Evolutionary conservation across 768 basidiomycete species (phyloP).

Genomic region (Hygrophorus russula): DNA sequence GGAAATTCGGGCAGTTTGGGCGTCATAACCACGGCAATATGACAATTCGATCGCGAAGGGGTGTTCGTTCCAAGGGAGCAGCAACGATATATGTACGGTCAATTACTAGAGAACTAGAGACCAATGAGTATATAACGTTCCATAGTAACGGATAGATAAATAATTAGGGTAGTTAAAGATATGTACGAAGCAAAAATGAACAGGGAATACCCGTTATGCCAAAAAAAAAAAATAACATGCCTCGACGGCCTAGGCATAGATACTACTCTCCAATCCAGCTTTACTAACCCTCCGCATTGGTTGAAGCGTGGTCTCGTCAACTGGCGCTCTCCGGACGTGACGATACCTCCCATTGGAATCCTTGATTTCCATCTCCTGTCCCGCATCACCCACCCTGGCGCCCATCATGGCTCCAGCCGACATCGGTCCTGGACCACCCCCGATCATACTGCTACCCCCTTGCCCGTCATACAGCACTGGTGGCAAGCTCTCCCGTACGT

Average conservation of each 20-base stretch:
- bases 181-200: background rate
- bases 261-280: conserved; percentile 76
- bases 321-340: conserved; percentile 79
- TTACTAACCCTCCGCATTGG: conserved; percentile 87
- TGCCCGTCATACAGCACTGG: conserved; percentile 30
- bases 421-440: conserved; percentile 17
- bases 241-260: conserved; percentile 11
- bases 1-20: too few relatives aligned
- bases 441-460: conserved; percentile 10
- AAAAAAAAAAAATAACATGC: background rate
- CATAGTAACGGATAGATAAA: too few relatives aligned
- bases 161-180: background rate
- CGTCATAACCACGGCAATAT: too few relatives aligned
- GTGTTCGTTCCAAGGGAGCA: too few relatives aligned
- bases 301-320: conserved; percentile 80
- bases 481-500: conserved; percentile 68
- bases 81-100: too few relatives aligned
- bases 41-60: too few relatives aligned
- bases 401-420: conserved; percentile 27
- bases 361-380: conserved; percentile 83
- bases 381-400: conserved; percentile 49
- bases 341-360: conserved; percentile 79
- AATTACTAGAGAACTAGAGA: too few relatives aligned
- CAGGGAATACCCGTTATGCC: background rate
- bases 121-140: too few relatives aligned